A percentile compares a stretch with the other conserved stretches of the same genome.
Conservation (phyloP, 1,284 basidiomycete genomes). For the Trametes versicolor region DNA sequence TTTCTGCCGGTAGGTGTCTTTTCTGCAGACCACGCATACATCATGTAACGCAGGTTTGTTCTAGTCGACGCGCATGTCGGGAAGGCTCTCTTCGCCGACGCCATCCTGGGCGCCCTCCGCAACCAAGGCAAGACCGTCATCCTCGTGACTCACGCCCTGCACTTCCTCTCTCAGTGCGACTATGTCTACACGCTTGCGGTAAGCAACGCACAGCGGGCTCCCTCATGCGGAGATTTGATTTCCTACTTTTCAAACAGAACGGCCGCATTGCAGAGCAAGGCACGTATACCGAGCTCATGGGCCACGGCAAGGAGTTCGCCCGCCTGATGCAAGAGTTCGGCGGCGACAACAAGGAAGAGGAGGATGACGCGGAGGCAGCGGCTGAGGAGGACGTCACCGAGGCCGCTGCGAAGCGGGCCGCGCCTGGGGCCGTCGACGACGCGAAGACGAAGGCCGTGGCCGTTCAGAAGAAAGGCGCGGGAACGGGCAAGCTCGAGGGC, state of each 20-base stretch:
- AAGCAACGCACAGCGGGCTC: not conserved
- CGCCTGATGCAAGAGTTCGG: conserved; percentile 74
- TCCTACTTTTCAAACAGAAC: conserved; percentile 40
- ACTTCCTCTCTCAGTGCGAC: conserved; percentile 75
- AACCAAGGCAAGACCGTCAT: conserved; percentile 70
- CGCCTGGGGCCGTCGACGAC: conserved; percentile 46
- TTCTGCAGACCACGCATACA: not conserved
- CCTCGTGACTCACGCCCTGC: conserved; percentile 78
- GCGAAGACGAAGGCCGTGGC: conserved; percentile 51
- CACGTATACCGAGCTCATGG: conserved; percentile 66
- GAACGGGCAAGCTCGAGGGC: conserved; percentile 71
- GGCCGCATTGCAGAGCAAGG: conserved; percentile 74
- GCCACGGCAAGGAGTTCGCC: conserved; percentile 64
- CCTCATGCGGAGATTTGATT: not conserved
- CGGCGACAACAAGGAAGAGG: conserved; percentile 54
- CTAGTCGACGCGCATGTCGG: conserved; percentile 78
- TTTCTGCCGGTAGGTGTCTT: conserved; percentile 65
- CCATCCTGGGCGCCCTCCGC: conserved; percentile 65
- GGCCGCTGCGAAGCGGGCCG: conserved; percentile 37
- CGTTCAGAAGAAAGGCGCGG: conserved; percentile 55
- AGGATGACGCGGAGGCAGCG: conserved; percentile 46
- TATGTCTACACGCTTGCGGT: conserved; percentile 63
- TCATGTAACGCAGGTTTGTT: not conserved
- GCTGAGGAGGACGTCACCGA: conserved; percentile 47
- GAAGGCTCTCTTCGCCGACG: conserved; percentile 73